Evolutionary conservation across 345 rosid species (phyloP).

Genomic region (Lenwebbia sp.): DNA sequence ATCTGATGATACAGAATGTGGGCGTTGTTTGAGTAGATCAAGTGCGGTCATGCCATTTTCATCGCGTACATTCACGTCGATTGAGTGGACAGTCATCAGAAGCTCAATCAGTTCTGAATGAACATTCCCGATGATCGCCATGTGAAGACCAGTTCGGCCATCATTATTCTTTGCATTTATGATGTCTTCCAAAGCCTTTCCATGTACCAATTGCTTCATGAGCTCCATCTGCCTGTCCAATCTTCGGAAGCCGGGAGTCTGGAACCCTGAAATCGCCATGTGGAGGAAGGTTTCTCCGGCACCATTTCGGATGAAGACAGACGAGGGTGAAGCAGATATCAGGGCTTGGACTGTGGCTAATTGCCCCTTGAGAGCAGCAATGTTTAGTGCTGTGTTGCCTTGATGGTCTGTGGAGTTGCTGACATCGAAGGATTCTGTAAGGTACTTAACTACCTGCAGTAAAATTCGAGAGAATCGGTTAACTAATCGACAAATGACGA

Average conservation of each 20-base stretch:
- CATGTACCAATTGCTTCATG: constrained; percentile 51
- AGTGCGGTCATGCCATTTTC: constrained; percentile 79
- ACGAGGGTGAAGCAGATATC: constrained; percentile 37
- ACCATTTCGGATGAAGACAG: constrained; percentile 42
- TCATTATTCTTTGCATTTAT: constrained; percentile 56
- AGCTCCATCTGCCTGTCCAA: constrained; percentile 74
- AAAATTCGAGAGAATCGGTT: neutral
- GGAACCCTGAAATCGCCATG: constrained; percentile 70
- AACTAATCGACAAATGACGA: neutral
- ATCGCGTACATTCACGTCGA: constrained; percentile 59
- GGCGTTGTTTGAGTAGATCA: constrained; percentile 71
- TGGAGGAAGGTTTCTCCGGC: constrained; percentile 86
- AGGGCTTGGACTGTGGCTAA: constrained; percentile 54
- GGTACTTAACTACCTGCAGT: constrained; percentile 61
- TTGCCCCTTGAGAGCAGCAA: constrained; percentile 79
- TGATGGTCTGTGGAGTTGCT: constrained; percentile 36
- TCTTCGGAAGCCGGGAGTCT: constrained; percentile 62
- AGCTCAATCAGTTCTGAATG: constrained; percentile 67
- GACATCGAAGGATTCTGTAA: constrained; percentile 36
- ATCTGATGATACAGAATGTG: constrained; percentile 14
- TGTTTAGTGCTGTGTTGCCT: constrained; percentile 77
- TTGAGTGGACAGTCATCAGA: constrained; percentile 64
- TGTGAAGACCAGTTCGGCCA: constrained; percentile 85
- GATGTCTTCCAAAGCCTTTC: constrained; percentile 27
- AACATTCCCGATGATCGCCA: constrained; percentile 68